Evolutionary conservation across 1,139 yeast genomes (phyloP), one percentile per base, ranked within the genome.

Genomic region (Blastobotrys elegans): DNA sequence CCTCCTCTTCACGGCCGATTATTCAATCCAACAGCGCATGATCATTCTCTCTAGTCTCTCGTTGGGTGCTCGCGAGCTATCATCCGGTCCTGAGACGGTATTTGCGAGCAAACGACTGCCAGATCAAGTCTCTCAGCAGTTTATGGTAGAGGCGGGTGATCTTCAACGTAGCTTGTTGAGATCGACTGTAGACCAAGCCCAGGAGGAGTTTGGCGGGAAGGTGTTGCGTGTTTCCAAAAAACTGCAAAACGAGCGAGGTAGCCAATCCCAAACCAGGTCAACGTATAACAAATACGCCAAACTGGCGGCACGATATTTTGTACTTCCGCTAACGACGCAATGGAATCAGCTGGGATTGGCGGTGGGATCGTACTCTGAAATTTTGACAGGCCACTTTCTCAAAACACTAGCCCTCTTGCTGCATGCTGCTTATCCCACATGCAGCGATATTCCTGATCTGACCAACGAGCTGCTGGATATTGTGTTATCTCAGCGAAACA

Each of bases 1-100:
- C 29, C 59, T 78, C 36, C 66, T 82, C 26, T 65, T 73, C 3
- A 64, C 72, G 0, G 89, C 87, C 0, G 94, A 84, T 59, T 80
- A 79, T 56, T 81, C 88, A 0, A 66, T 84, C 17, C 83, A 79
- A 53, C 82, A 78, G 52, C 63, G 90, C 40, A 68, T 82, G 60
- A 63, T 71, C 47, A 69, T 82, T 18, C 62, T 84, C 27, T 72
- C 84, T 1, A 68, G 80, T 0, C 59, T 82, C 14, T 77, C 84
- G 0, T 63, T 82, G 34, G 76, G 82, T 3, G 62, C 59, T 2
- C 62, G 84, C 47, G 81, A 79, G 53, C 66, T 81, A 14, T 66
- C 77, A 39, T 84, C 84, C 0, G 63, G 67, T 37, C 8, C 10
- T 17, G 24, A 34, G 7, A 33, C 44, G 1, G 34, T 22, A 67